Evolutionary conservation across 371 early-diverging fungal species (phyloP), one percentile per base, ranked within the genome.

Genomic region (Mortierella sp.): DNA sequence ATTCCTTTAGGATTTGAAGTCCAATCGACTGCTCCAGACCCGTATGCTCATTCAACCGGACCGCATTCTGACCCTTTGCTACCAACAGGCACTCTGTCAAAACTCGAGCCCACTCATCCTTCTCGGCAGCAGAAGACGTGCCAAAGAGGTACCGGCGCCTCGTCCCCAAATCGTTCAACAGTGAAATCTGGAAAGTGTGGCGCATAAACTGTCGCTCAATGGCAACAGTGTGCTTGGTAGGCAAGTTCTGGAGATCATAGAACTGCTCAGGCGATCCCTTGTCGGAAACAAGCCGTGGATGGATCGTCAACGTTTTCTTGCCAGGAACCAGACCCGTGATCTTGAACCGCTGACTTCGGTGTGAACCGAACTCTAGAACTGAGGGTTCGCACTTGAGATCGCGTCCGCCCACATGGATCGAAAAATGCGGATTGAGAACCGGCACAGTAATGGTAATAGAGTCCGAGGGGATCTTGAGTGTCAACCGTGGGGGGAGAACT

Each of bases 171-270:
- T 89, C 88, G n/a, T 88, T 88, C n/a, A 87, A 56, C 5, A 93
- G 89, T 0, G 91, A 91, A 65, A 94, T 86, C 76, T 94, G 94
- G 81, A 95, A 93, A 0, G 92, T 93, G 70, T 93, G 92, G 29
- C 92, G 87, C 93, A 95, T 91, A 77, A 94, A 95, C 24, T 93
- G 91, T 7, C 93, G 90, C 76, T 94, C 95, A 11, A 94, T 90
- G 0, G 93, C 91, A 29, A 95, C 90, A 43, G 89, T 90, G 70
- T 93, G 92, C 27, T 93, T 93, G 11, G 89, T 84, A 0, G 93
- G 91, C 55, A 93, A 72, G 4, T 89, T 86, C 14, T 91, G 91
- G 29, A 92, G 88, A 44, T 92, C 91, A 73, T 92, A 92, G 58
- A 88, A 88, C 46, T 90, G 90, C 27, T 93, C 92, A 38, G 90